Evolutionary conservation across 1,139 yeast genomes (phyloP).

Genomic region (Sugiyamaella japonica): DNA sequence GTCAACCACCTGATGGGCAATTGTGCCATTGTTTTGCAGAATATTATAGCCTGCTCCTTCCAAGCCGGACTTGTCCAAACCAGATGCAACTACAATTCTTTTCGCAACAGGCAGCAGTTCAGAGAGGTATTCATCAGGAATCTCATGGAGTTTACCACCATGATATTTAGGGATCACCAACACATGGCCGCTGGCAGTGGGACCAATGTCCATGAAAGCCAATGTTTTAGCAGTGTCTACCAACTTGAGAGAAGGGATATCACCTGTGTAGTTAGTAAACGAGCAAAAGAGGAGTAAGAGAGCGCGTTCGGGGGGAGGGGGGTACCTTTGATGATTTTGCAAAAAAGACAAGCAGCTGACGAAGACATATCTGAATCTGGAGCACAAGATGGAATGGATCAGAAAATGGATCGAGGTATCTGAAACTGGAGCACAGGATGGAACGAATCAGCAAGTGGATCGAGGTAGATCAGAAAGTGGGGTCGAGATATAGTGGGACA

Average conservation of each 20-base stretch:
- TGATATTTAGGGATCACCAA: slow-evolving; percentile 88
- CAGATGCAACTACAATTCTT: slow-evolving; percentile 70
- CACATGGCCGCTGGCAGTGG: slow-evolving; percentile 85
- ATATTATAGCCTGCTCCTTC: slow-evolving; percentile 84
- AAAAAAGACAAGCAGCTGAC: slow-evolving; percentile 73
- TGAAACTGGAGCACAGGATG: too few species aligned
- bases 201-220: slow-evolving; percentile 90
- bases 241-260: slow-evolving; percentile 86
- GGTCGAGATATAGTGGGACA: background rate
- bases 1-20: slow-evolving; percentile 92
- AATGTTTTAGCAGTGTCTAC: slow-evolving; percentile 76
- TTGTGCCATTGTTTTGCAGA: slow-evolving; percentile 86
- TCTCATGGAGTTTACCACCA: slow-evolving; percentile 86
- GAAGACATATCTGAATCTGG: slow-evolving; percentile 6
- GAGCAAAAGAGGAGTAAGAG: background rate
- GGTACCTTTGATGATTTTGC: slow-evolving; percentile 84
- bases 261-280: slow-evolving; percentile 48
- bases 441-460: too few species aligned
- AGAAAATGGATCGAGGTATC: too few species aligned
- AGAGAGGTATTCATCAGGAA: slow-evolving; percentile 85
- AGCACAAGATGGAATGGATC: background rate
- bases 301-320: too few species aligned
- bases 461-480: too few species aligned
- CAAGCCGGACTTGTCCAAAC: slow-evolving; percentile 58
- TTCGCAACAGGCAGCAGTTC: slow-evolving; percentile 87